These are phyloP conservation scores for Chlamydomonas eustigma DNA, from an alignment of 139 green algal genomes.

Conservation along the genomic window DNA sequence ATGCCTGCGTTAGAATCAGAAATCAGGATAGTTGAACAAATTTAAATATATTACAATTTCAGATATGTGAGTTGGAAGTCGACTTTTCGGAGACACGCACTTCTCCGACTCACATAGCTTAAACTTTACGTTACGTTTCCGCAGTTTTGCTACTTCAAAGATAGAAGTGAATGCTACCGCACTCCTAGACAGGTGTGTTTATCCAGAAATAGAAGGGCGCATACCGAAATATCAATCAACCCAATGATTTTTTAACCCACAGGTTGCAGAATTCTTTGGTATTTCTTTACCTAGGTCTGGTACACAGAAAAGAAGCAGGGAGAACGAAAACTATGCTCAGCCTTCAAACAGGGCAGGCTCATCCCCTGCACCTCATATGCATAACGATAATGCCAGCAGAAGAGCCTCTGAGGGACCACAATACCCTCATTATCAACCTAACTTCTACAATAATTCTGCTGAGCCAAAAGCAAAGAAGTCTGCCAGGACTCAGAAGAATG, in stretches of 20 bases:
- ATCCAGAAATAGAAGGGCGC: no score
- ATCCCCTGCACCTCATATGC: neutral
- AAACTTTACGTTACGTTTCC: neutral
- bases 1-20: neutral
- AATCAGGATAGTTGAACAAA: neutral
- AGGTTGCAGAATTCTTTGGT: no score
- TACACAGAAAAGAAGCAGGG: neutral
- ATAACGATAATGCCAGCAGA: neutral
- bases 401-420: neutral
- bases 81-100: no score
- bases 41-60: no score
- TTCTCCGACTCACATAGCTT: neutral
- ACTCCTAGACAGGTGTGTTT: neutral
- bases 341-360: neutral
- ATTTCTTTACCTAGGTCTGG: neutral
- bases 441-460: neutral
- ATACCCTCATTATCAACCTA: neutral
- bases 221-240: no score
- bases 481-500: neutral
- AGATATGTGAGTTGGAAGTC: no score
- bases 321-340: neutral
- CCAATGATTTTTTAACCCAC: no score
- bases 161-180: neutral
- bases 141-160: constrained; percentile 12
- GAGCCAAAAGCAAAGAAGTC: neutral